Evolutionary conservation across 768 basidiomycete genomes (phyloP).

Genomic region (Mycena venus): DNA sequence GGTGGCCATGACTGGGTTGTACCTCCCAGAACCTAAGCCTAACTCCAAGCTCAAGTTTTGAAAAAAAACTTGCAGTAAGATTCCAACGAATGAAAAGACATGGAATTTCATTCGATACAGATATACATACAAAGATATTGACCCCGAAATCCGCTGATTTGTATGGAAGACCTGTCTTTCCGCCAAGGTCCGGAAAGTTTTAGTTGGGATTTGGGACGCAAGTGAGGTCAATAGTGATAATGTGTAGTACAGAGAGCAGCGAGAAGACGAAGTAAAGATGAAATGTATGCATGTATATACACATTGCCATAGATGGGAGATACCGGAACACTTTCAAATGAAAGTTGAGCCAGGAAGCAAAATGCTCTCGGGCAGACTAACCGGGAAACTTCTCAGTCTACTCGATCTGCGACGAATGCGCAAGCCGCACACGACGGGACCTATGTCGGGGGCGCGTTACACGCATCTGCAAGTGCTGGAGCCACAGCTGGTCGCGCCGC

Average conservation of each 20-base stretch:
- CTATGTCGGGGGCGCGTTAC: conserved; percentile 2
- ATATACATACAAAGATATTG: neutral
- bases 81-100: neutral
- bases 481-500: neutral
- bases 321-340: neutral
- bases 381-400: neutral
- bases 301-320: neutral
- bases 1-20: too few species aligned
- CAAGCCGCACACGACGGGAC: neutral
- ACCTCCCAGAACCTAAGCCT: too few species aligned
- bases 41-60: too few species aligned
- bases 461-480: conserved; percentile 6
- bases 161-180: too few species aligned
- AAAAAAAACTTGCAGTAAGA: neutral
- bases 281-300: neutral
- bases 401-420: neutral
- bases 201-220: too few species aligned
- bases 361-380: neutral
- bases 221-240: neutral
- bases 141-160: neutral
- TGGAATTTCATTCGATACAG: neutral
- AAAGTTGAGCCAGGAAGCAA: neutral
- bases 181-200: too few species aligned
- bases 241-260: neutral
- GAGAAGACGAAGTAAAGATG: neutral